Conservation (phyloP, 345 rosid genomes). For the Eucalyptus regnans region DNA sequence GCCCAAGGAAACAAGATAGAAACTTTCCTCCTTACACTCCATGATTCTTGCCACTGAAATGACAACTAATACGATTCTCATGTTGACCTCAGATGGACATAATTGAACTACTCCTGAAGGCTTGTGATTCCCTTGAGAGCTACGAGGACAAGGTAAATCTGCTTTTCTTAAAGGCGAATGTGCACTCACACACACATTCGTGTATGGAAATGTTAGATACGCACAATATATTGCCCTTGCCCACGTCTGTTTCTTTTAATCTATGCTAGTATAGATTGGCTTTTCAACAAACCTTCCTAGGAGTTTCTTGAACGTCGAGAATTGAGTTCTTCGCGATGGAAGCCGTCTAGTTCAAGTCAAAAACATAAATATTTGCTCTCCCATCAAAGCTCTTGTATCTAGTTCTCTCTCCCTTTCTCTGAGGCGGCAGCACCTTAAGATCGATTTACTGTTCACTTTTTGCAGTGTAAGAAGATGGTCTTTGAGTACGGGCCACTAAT, state of each 20-base stretch:
- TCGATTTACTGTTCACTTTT: background rate
- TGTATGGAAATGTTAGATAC: background rate
- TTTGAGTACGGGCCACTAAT: constrained; percentile 78
- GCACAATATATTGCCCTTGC: background rate
- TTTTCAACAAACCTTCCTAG: background rate
- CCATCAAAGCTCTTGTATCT: background rate
- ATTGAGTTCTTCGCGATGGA: background rate
- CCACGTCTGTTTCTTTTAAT: background rate
- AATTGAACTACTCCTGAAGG: constrained; percentile 64
- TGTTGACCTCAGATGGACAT: constrained; percentile 35
- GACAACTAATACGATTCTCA: background rate
- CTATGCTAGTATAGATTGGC: background rate
- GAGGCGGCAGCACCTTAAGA: background rate
- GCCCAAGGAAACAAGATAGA: background rate
- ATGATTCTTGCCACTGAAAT: background rate
- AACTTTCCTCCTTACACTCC: background rate
- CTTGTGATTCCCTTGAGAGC: constrained; percentile 50
- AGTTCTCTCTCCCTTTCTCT: background rate
- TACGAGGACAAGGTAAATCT: constrained; percentile 49
- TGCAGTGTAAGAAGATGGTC: constrained; percentile 89
- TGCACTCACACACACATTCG: background rate
- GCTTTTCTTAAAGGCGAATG: background rate
- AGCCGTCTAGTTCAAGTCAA: background rate
- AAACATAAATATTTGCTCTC: background rate
- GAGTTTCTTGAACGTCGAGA: background rate